Conservation (phyloP, 768 basidiomycete genomes). For the Termitomyces heimii region DNA sequence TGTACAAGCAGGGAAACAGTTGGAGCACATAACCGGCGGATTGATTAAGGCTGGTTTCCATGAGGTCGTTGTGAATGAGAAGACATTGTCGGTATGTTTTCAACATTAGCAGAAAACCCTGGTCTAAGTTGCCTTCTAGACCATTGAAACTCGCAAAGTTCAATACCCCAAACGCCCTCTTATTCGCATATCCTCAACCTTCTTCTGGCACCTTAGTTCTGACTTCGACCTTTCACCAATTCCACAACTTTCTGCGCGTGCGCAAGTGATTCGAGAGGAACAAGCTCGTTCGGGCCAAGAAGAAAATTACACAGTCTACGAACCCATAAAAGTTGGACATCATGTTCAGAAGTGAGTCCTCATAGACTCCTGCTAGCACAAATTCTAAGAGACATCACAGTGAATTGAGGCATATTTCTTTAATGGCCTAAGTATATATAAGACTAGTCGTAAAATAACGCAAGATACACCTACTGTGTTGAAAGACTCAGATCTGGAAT, state of each 20-base stretch:
- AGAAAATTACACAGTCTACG: constrained; percentile 43
- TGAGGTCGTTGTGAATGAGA: constrained; percentile 87
- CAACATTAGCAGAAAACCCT: neutral
- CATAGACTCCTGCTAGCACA: neutral
- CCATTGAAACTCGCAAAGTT: constrained; percentile 53
- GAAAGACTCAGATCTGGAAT: neutral
- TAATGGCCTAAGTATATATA: constrained; percentile 33
- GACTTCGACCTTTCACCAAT: constrained; percentile 75
- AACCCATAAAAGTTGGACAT: constrained; percentile 82
- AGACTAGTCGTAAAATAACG: neutral
- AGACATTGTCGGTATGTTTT: constrained; percentile 58
- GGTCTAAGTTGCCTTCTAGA: constrained; percentile 20
- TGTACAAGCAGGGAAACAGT: constrained; percentile 94
- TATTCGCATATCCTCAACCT: constrained; percentile 94
- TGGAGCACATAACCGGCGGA: constrained; percentile 82
- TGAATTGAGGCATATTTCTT: constrained; percentile 75
- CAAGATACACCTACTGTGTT: neutral
- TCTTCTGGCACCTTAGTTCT: constrained; percentile 92
- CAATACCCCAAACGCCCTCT: constrained; percentile 72
- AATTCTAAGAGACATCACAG: constrained; percentile 28
- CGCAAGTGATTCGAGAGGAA: constrained; percentile 36
- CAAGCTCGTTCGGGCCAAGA: constrained; percentile 31
- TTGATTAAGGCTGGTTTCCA: constrained; percentile 91
- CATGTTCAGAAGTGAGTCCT: constrained; percentile 72
- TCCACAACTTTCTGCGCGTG: constrained; percentile 42